These are phyloP conservation scores for Pseudotsuga menziesii DNA, from an alignment of 75 land plant species.

Conservation along the genomic window DNA sequence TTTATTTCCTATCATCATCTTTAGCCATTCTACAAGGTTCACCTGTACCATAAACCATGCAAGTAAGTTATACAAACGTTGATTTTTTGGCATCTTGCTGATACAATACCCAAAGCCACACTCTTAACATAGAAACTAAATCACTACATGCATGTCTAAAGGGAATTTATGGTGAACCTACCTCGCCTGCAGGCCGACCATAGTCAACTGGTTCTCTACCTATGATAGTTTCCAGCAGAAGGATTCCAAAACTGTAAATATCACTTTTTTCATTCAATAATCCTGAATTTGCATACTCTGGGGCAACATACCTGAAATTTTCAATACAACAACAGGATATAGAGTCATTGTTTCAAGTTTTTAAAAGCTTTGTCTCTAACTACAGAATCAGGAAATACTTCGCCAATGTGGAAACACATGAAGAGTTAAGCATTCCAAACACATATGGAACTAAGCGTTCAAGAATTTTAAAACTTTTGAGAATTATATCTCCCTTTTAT, in stretches of 20 bases:
- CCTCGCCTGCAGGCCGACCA: constrained; percentile 56
- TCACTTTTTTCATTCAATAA: constrained; percentile 72
- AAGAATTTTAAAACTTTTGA: too few relatives aligned
- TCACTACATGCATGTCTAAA: not conserved
- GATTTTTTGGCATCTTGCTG: too few relatives aligned
- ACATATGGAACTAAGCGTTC: too few relatives aligned
- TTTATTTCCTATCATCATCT: constrained; percentile 63
- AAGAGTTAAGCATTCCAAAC: too few relatives aligned
- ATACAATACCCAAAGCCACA: too few relatives aligned
- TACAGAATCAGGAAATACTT: too few relatives aligned
- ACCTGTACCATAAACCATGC: constrained; percentile 39
- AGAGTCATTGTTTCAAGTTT: too few relatives aligned
- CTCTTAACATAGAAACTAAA: not conserved
- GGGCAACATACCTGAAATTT: constrained; percentile 73
- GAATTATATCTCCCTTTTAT: too few relatives aligned
- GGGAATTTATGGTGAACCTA: constrained; percentile 7
- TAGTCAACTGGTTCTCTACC: constrained; percentile 80
- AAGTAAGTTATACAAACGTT: too few relatives aligned
- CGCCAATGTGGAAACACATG: too few relatives aligned
- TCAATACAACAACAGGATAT: too few relatives aligned
- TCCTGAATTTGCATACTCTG: constrained; percentile 75
- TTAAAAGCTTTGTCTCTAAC: too few relatives aligned
- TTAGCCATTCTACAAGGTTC: constrained; percentile 76
- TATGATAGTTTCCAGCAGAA: constrained; percentile 62
- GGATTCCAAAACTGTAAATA: constrained; percentile 67